These are phyloP conservation scores for Avicennia marina DNA, from an alignment of 257 asterid species.

Conservation along the genomic window DNA sequence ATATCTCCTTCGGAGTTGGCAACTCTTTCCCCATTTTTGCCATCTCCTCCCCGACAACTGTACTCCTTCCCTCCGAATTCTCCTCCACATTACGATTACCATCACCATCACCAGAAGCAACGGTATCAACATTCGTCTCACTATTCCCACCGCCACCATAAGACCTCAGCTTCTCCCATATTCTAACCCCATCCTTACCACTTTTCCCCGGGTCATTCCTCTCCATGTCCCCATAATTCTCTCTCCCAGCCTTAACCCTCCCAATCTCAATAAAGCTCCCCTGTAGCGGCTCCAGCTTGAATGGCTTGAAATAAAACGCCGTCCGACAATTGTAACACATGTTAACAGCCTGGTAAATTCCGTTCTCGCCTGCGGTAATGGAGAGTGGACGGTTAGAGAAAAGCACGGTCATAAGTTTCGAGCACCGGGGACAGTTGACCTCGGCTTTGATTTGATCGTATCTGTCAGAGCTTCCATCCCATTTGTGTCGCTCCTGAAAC, in stretches of 20 bases:
- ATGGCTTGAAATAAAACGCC: slow-evolving; percentile 82
- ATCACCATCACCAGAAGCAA: neutral
- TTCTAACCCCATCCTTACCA: slow-evolving; percentile 51
- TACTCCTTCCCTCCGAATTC: slow-evolving; percentile 15
- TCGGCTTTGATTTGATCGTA: slow-evolving; percentile 75
- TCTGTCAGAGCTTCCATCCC: slow-evolving; percentile 69
- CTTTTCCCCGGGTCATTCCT: slow-evolving; percentile 28
- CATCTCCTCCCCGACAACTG: slow-evolving; percentile 17
- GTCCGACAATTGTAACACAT: slow-evolving; percentile 73
- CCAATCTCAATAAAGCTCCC: slow-evolving; percentile 92
- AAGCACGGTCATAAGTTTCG: slow-evolving; percentile 54
- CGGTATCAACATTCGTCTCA: slow-evolving; percentile 7
- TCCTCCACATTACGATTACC: slow-evolving; percentile 14
- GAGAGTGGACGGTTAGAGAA: slow-evolving; percentile 89
- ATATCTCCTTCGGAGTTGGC: slow-evolving; percentile 86
- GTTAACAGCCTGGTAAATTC: slow-evolving; percentile 79
- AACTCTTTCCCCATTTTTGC: slow-evolving; percentile 34
- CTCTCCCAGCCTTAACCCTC: slow-evolving; percentile 56
- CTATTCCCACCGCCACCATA: slow-evolving; percentile 48
- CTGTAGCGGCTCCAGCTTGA: slow-evolving; percentile 78
- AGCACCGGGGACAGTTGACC: slow-evolving; percentile 82
- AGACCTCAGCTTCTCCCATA: slow-evolving; percentile 93
- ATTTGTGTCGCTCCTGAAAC: slow-evolving; percentile 56
- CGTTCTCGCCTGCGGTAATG: slow-evolving; percentile 50
- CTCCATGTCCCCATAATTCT: slow-evolving; percentile 27